Percentiles rank a stretch among this genome's conserved stretches.
These are phyloP conservation scores for Lachancea mirantina DNA, from an alignment of 805 yeast species.

Conservation along the genomic window DNA sequence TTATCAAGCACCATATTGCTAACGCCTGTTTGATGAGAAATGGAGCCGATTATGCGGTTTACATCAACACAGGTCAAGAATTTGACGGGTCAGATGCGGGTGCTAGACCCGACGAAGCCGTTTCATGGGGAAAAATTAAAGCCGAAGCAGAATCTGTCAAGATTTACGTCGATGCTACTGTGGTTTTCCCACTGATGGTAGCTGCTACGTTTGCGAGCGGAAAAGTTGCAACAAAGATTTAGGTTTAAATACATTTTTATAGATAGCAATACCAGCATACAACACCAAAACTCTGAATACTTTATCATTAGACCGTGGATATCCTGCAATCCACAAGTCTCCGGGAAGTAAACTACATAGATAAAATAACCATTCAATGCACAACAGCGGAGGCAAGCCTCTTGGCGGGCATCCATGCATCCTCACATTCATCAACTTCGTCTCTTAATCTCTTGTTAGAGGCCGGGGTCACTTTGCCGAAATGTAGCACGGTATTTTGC, in stretches of 20 bases:
- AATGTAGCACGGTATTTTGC: neutral
- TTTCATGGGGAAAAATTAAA: constrained; percentile 98
- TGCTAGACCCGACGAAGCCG: constrained; percentile 98
- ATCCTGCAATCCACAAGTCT: too few relatives aligned
- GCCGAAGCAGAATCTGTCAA: constrained; percentile 88
- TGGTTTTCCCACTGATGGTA: constrained; percentile 91
- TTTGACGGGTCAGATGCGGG: constrained; percentile 99
- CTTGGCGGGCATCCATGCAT: too few relatives aligned
- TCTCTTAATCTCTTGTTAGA: constrained; percentile 5
- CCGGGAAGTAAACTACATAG: too few relatives aligned
- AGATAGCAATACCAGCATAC: too few relatives aligned
- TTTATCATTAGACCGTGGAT: too few relatives aligned
- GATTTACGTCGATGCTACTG: constrained; percentile 90
- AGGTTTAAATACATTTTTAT: neutral
- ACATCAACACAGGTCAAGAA: constrained; percentile 96
- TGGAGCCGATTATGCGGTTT: constrained; percentile 98
- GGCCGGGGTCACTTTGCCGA: neutral
- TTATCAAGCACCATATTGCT: constrained; percentile 93
- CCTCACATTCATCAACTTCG: neutral
- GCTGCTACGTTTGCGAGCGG: constrained; percentile 91
- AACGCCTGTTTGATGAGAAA: constrained; percentile 98
- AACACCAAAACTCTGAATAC: too few relatives aligned
- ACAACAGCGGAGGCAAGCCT: too few relatives aligned
- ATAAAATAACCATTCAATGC: too few relatives aligned
- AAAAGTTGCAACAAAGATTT: neutral